Conservation (phyloP, 2,329 filamentous ascomycete species). For the Chrysoporthe puriensis region DNA sequence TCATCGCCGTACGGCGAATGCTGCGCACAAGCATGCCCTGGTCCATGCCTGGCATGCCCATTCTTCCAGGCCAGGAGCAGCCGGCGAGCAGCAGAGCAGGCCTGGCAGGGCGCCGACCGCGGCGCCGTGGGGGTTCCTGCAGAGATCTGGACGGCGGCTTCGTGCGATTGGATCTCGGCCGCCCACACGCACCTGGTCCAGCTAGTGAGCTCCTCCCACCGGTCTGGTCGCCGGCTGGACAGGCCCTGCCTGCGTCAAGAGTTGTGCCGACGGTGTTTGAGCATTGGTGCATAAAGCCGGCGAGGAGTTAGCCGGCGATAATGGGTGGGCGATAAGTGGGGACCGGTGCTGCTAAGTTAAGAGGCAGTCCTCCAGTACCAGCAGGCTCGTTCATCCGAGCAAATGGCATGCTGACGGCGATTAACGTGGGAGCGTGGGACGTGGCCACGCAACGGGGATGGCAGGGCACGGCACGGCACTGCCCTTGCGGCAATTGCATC, state of each 20-base stretch:
- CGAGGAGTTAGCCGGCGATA: constrained; percentile 22
- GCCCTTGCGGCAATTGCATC: background rate
- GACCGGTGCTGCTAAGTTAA: no score
- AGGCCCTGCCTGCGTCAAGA: background rate
- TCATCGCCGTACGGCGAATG: no score
- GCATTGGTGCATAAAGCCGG: background rate
- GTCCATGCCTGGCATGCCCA: no score
- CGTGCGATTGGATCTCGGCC: background rate
- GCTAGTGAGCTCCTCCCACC: background rate
- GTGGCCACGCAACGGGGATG: background rate
- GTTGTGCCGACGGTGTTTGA: constrained; percentile 15
- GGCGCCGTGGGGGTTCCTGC: no score
- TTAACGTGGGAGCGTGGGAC: constrained; percentile 12
- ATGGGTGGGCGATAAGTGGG: background rate
- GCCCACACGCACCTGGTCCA: background rate
- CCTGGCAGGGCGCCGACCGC: no score
- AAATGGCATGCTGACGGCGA: constrained; percentile 1
- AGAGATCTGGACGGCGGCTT: background rate
- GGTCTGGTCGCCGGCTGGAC: no score
- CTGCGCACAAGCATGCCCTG: no score
- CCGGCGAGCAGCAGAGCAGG: background rate
- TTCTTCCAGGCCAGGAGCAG: background rate
- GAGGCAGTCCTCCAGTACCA: no score
- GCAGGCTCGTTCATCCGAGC: no score
- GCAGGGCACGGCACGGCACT: background rate